Base-by-base conservation (phyloP, 1,284 basidiomycete genomes). In the Kalmanozyma brasiliensis region DNA sequence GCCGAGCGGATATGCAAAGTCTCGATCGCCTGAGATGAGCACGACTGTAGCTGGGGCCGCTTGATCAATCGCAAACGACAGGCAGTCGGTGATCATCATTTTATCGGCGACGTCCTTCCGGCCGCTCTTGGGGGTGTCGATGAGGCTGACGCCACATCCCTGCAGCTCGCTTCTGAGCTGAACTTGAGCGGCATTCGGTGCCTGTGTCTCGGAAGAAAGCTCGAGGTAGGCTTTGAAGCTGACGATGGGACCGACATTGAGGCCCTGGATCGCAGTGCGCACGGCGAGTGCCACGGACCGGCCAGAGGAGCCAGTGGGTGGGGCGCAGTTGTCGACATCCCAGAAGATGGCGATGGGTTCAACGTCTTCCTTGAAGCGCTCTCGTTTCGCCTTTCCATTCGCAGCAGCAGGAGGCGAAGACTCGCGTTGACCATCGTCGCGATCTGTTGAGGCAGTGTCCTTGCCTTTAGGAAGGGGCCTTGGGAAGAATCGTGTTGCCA, bases 171-270 rank as follows among this genome's bases (percentile, higher is more conserved):
- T 78, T 23, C 74, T 48, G 22, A 78, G 67, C 30, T 57, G 49
- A 0, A 78, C 74, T 43, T 76, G 72, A 1, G 52, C 60, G 3
- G 66, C 59, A 22, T 64, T 74, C 14, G 68, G 63, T 3, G 55
- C 59, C n/a, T 56, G 53, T 2, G 57, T 63, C 38, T 74, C 76
- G 20, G 62, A 61, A 22, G 65, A 64, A 7, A 78, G 56, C 47
- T 78, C 77, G 9, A 78, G 64, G 37, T 78, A 78, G 14, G 77
- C 77, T 48, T 78, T 78, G 73, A 78, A 77, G 52, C 61, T 72
- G 49, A 73, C 59, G 49, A 78, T 76, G 22, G 74, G 66, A 4
- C 68, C 70, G 4, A 49, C 24, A 2, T 57, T 55, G 20, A 74
- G 49, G 32, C 57, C 64, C 41, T 77, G 71, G 8, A 75, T 56